phyloP scores from a whole-genome alignment of 306 rosid genomes.

The Medicago truncatula region MtrunA17r5.0-ANR NC_053044.1:1495001-1495500 shows the following conservation, averaged over 20 bases:
- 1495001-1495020: neutral
- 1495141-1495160: neutral
- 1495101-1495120: neutral
- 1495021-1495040: neutral
- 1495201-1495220: too few relatives aligned
- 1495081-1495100: slow-evolving; percentile 6
- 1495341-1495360: slow-evolving; percentile 9
- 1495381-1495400: neutral
- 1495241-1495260: too few relatives aligned
- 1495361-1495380: slow-evolving; percentile 17
- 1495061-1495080: neutral
- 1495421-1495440: slow-evolving; percentile 10
- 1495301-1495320: neutral
- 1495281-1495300: slow-evolving; percentile 1
- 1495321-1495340: neutral
- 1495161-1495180: neutral
- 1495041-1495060: neutral
- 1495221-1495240: too few relatives aligned
- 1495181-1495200: neutral
- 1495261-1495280: neutral
- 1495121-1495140: neutral
- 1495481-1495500: slow-evolving; percentile 96
- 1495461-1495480: slow-evolving; percentile 50
- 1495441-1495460: slow-evolving; percentile 17
- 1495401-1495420: slow-evolving; percentile 25